Evolutionary conservation across 2,329 filamentous ascomycete genomes (phyloP).

Genomic region (Colletotrichum magnum): DNA sequence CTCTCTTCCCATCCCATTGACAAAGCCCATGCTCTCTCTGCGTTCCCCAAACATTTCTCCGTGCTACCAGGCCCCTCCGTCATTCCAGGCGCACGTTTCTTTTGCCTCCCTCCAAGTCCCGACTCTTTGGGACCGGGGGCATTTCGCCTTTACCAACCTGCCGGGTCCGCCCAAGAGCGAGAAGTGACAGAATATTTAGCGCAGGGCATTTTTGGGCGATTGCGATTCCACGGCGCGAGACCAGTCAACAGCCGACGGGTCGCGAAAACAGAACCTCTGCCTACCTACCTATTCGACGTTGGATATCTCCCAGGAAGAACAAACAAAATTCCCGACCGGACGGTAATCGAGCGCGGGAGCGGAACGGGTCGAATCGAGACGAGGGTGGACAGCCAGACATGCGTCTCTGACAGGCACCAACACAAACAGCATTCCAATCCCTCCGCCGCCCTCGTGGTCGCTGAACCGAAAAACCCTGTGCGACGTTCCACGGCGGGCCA

Average conservation of each 20-base stretch:
- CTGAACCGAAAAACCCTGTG: slow-evolving; percentile 12
- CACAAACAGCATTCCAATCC: neutral
- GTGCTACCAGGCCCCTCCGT: too few relatives aligned
- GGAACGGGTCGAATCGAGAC: slow-evolving; percentile 7
- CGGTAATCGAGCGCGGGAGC: neutral
- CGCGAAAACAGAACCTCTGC: neutral
- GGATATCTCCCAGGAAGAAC: neutral
- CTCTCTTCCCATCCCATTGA: slow-evolving; percentile 9
- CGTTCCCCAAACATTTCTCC: neutral
- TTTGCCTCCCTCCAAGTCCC: neutral
- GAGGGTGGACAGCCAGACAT: slow-evolving; percentile 5
- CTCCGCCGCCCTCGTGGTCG: neutral
- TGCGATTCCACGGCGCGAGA: neutral
- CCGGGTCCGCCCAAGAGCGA: slow-evolving; percentile 27
- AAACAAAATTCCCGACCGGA: neutral
- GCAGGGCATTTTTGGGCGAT: too few relatives aligned
- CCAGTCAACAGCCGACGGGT: neutral
- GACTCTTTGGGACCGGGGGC: slow-evolving; percentile 22
- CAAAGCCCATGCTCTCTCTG: neutral
- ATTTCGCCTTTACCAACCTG: slow-evolving; percentile 20
- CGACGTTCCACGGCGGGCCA: slow-evolving; percentile 17
- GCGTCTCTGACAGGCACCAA: slow-evolving; percentile 23
- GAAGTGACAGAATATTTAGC: slow-evolving; percentile 16
- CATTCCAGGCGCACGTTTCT: neutral
- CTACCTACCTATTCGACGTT: neutral